Evolutionary conservation across 495 filamentous ascomycete genomes (phyloP), one percentile per base, ranked within the genome.

Genomic region (Chaetomium cochliodes): DNA sequence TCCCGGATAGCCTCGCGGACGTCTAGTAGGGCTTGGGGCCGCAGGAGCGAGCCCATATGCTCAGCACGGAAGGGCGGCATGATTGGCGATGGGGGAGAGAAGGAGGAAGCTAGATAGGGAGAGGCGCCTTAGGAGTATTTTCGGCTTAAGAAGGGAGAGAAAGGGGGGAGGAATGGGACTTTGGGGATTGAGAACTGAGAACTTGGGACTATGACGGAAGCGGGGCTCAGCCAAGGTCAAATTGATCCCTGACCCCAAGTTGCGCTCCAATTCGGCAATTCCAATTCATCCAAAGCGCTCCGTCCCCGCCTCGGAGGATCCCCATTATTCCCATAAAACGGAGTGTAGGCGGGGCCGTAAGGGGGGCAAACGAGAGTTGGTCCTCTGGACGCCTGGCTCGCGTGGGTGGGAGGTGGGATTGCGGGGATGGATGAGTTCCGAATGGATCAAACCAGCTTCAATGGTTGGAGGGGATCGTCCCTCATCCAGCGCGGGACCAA

Each of bases 1-100:
- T 85, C 79, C 54, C 84, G 81, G 67, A 87, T 78, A 20, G 76
- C 71, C 42, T 82, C 80, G 67, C 90, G 88, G 54, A 81, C 82
- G 13, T 84, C 73, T 57, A 93, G 82, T 5, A 94, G 84, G 30
- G 83, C 70, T 49, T 90, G 75, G 47, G 91, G 90, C 20, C 91
- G 86, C 23, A 93, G 85, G 23, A 94, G 85, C 33, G 90, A 93
- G 67, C 91, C 91, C 67, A 96, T 78, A 70, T 93, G 90, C 80
- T 93, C 91, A 53, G 90, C 91, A 66, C 90, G 85, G 78, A 92
- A 93, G 20, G 91, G 90, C 51, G 90, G 88, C 80, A 79, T 73
- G 74, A 23, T 46, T 12, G 41, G 41, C 11, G 5, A 44, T 15
- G 41, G 41, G 16, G 16, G 18, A 2, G 16, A 44, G 41, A 44